Evolutionary conservation across 1,284 basidiomycete genomes (phyloP).

Genomic region (Sutorius eximius): DNA sequence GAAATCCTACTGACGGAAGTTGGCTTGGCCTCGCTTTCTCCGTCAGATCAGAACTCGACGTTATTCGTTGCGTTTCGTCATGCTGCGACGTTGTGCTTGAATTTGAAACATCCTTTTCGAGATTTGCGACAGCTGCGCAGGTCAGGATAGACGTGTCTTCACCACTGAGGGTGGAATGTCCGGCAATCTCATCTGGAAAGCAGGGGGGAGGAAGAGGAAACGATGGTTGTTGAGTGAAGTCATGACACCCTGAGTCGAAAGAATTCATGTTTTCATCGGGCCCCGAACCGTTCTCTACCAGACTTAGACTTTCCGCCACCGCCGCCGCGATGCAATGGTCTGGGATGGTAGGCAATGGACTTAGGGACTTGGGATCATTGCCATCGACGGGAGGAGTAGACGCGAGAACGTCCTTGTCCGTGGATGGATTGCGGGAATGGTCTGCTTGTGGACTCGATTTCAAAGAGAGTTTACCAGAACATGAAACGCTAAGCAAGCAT

Average conservation of each 20-base stretch:
- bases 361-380: neutral
- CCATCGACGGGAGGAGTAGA: neutral
- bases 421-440: neutral
- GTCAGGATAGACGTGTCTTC: neutral
- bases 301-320: neutral
- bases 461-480: neutral
- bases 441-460: neutral
- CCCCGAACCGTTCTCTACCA: neutral
- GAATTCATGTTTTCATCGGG: conserved; percentile 1
- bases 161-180: conserved; percentile 1
- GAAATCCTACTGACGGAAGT: conserved; percentile 1
- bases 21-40: conserved; percentile 14
- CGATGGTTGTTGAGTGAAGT: conserved; percentile 10
- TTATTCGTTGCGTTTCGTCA: conserved; percentile 4
- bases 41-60: conserved; percentile 12
- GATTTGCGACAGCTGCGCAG: neutral
- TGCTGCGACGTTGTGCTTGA: neutral
- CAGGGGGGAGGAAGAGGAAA: conserved; percentile 24
- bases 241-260: neutral
- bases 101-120: neutral
- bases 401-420: neutral
- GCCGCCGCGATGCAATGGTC: neutral
- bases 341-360: neutral
- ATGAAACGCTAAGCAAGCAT: neutral
- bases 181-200: conserved; percentile 4